These are phyloP conservation scores for Hypoxylon sp. DNA, from an alignment of 2,329 filamentous ascomycete genomes.

Conservation along the genomic window DNA sequence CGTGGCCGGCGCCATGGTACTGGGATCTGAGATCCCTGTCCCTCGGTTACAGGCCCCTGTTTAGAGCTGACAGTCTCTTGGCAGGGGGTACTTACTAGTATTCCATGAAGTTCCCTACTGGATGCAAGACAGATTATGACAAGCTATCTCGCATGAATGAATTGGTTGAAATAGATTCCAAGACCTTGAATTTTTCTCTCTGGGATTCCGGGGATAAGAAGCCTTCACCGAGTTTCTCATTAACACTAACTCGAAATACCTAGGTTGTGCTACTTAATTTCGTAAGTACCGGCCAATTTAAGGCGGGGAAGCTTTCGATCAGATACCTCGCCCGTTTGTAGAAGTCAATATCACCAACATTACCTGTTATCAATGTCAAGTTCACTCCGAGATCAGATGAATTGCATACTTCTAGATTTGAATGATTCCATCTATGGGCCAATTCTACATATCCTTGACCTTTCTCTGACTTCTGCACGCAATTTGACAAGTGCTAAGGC, in stretches of 20 bases:
- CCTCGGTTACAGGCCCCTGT: background rate
- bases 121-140: no score
- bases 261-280: background rate
- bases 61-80: background rate
- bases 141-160: no score
- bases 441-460: background rate
- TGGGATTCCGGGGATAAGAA: no score
- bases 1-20: constrained; percentile 8
- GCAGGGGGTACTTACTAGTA: no score
- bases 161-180: no score
- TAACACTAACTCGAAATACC: no score
- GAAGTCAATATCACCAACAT: background rate
- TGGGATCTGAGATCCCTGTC: constrained; percentile 1
- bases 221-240: no score
- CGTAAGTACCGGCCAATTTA: background rate
- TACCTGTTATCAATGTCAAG: background rate
- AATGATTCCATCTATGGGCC: background rate
- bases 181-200: no score
- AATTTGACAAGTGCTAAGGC: background rate
- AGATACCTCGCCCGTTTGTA: background rate
- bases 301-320: background rate
- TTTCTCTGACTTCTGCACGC: background rate
- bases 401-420: background rate
- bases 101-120: no score
- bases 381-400: background rate